Conservation (phyloP, 2,329 filamentous ascomycete genomes). For the Cordyceps cateniannulata region DNA sequence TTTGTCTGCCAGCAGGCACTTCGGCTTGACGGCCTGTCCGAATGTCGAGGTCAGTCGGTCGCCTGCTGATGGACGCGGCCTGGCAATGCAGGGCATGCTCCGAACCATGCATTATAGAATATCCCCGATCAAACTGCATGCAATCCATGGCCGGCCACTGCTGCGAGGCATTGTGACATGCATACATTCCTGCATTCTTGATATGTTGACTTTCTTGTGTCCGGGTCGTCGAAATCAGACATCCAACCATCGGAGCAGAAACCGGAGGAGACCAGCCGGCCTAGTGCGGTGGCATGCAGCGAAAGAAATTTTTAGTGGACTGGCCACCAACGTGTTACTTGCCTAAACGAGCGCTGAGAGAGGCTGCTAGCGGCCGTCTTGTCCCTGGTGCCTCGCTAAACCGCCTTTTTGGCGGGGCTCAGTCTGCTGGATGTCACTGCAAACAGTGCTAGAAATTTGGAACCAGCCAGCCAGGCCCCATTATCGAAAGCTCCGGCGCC, state of each 20-base stretch:
- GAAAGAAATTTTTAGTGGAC: constrained; percentile 5
- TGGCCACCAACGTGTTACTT: neutral
- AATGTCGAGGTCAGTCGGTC: no score
- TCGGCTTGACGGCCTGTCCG: no score
- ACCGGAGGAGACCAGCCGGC: constrained; percentile 9
- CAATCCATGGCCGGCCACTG: neutral
- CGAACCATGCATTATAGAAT: neutral
- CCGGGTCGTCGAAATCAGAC: neutral
- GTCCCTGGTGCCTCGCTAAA: neutral
- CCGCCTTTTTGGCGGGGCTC: neutral
- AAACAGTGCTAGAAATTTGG: neutral
- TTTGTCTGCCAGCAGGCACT: neutral
- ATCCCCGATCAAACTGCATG: neutral
- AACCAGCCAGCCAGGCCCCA: no score
- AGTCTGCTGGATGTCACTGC: neutral
- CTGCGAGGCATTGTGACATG: neutral
- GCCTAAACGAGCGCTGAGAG: neutral
- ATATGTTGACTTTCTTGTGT: neutral
- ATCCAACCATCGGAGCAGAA: constrained; percentile 2
- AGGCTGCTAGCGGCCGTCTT: neutral
- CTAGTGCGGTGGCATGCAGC: neutral
- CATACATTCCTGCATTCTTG: neutral
- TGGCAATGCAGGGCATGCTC: neutral
- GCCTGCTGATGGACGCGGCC: neutral
- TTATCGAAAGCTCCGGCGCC: constrained; percentile 8